Evolutionary conservation across 1,139 yeast species (phyloP).

Genomic region (Pichia sp.): DNA sequence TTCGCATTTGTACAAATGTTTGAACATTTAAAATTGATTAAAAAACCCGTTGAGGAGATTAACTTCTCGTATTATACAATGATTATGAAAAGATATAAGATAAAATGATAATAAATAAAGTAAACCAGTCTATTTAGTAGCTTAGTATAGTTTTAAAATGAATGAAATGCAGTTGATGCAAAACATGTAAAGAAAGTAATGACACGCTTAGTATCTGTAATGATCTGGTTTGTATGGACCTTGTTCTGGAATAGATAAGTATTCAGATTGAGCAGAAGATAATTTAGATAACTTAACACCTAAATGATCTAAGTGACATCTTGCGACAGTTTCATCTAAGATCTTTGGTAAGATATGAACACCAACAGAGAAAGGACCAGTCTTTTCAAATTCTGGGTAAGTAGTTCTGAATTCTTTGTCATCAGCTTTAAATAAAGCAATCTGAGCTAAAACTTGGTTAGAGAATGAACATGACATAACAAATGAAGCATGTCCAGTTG

Average conservation of each 20-base stretch:
- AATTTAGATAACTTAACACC: conserved; percentile 84
- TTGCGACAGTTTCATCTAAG: conserved; percentile 98
- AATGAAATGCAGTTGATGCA: conserved; percentile 30
- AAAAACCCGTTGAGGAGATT: conserved; percentile 27
- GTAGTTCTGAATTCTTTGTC: conserved; percentile 74
- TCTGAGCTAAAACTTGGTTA: conserved; percentile 99
- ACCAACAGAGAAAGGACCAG: conserved; percentile 86
- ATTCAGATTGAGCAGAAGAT: conserved; percentile 80
- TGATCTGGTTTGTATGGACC: conserved; percentile 99
- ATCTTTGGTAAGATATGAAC: conserved; percentile 98
- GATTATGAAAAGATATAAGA: conserved; percentile 9
- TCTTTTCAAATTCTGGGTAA: conserved; percentile 86
- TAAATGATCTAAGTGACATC: conserved; percentile 92
- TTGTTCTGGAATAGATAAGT: conserved; percentile 85
- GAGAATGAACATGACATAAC: conserved; percentile 99
- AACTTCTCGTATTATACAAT: conserved; percentile 14
- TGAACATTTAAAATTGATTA: neutral
- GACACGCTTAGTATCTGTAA: conserved; percentile 78
- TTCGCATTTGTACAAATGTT: neutral
- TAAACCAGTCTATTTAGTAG: neutral
- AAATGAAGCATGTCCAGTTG: conserved; percentile 99
- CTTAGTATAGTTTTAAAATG: neutral
- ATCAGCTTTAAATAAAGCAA: conserved; percentile 90
- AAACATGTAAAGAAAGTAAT: conserved; percentile 1
- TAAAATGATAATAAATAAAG: conserved; percentile 5